A percentile compares a stretch with the other conserved stretches of the same genome.
These are phyloP conservation scores for Pisolithus tinctorius DNA, from an alignment of 768 basidiomycete genomes.

Conservation along the genomic window DNA sequence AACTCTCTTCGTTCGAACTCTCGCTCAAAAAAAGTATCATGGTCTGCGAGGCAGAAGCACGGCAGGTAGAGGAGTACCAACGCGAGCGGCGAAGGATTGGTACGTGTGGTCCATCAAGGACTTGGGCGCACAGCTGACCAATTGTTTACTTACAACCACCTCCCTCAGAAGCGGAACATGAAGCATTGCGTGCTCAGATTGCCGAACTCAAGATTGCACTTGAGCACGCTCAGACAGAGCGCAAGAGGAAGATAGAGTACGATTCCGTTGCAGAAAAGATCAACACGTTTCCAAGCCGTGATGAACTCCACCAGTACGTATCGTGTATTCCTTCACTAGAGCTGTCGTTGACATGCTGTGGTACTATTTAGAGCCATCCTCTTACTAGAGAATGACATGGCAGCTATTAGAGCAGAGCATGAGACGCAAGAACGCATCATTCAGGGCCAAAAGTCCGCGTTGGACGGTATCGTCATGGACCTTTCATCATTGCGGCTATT, in stretches of 20 bases:
- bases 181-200: slow-evolving; percentile 59
- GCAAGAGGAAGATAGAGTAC: slow-evolving; percentile 80
- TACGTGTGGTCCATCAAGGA: slow-evolving; percentile 27
- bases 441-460: slow-evolving; percentile 57
- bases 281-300: slow-evolving; percentile 66
- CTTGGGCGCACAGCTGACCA: not conserved
- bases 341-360: not conserved
- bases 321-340: not conserved
- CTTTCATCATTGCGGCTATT: slow-evolving; percentile 55
- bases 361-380: slow-evolving; percentile 48
- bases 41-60: slow-evolving; percentile 79
- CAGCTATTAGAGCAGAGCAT: slow-evolving; percentile 66
- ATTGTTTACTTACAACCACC: not conserved
- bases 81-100: slow-evolving; percentile 66
- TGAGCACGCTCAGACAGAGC: slow-evolving; percentile 72
- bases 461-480: slow-evolving; percentile 60
- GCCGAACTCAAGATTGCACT: slow-evolving; percentile 69
- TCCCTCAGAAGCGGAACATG: slow-evolving; percentile 61
- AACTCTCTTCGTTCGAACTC: slow-evolving; percentile 70
- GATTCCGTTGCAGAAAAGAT: slow-evolving; percentile 80
- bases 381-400: slow-evolving; percentile 71
- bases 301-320: slow-evolving; percentile 71
- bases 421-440: slow-evolving; percentile 65
- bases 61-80: slow-evolving; percentile 82
- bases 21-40: slow-evolving; percentile 71